Evolutionary conservation across 345 rosid species (phyloP).

Genomic region (Brassica carinata): DNA sequence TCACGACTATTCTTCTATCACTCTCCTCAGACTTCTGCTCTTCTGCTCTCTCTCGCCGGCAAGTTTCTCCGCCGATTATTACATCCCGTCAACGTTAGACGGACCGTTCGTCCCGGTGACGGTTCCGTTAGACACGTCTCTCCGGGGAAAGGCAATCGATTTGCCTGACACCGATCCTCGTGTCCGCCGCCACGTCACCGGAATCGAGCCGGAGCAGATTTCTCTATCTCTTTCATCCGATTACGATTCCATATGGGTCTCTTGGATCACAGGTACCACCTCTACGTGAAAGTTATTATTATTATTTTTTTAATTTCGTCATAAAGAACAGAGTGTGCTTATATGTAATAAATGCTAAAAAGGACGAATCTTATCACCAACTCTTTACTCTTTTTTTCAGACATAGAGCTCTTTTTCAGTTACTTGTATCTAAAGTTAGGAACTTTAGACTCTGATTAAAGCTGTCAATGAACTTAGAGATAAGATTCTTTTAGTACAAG

Average conservation of each 20-base stretch:
- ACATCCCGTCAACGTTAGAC: conserved; percentile 63
- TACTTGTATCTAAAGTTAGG: conserved; percentile 3
- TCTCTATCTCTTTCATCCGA: conserved; percentile 58
- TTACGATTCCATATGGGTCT: conserved; percentile 69
- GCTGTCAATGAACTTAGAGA: neutral
- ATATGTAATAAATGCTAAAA: conserved; percentile 25
- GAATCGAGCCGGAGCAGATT: conserved; percentile 69
- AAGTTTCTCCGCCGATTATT: conserved; percentile 3
- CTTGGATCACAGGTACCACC: conserved; percentile 73
- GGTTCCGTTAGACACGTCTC: conserved; percentile 53
- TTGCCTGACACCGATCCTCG: conserved; percentile 67
- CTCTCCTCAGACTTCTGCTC: conserved; percentile 7
- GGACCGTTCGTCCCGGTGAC: conserved; percentile 71
- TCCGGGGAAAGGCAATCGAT: conserved; percentile 67
- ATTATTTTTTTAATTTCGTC: neutral
- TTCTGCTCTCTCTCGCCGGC: conserved; percentile 8
- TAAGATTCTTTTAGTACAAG: neutral
- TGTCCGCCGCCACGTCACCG: conserved; percentile 56
- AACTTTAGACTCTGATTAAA: conserved; percentile 9
- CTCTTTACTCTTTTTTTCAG: neutral
- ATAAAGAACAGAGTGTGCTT: neutral
- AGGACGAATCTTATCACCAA: conserved; percentile 15
- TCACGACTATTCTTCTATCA: conserved; percentile 4
- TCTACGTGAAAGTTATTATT: neutral
- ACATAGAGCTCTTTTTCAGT: neutral